Conservation (phyloP, 2,329 filamentous ascomycete species). For the Neonectria sp. region DNA sequence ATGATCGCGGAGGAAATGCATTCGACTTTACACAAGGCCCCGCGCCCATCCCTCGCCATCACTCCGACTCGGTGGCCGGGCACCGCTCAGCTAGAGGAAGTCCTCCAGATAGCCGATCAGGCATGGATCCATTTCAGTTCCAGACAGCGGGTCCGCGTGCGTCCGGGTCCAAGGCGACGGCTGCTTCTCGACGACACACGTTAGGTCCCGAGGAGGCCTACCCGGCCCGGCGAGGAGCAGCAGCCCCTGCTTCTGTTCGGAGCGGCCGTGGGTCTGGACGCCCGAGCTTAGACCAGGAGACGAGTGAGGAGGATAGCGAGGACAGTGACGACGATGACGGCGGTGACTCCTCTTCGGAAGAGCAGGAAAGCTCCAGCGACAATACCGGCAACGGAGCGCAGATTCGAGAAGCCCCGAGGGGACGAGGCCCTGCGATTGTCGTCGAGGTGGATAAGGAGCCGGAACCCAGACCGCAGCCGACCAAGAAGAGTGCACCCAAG, state of each 20-base stretch:
- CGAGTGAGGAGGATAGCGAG: constrained; percentile 55
- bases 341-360: constrained; percentile 48
- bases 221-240: constrained; percentile 44
- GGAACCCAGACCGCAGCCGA: constrained; percentile 47
- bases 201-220: constrained; percentile 54
- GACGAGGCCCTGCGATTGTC: constrained; percentile 56
- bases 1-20: constrained; percentile 58
- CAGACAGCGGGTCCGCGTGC: constrained; percentile 63
- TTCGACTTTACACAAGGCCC: constrained; percentile 60
- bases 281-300: constrained; percentile 50
- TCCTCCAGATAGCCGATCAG: constrained; percentile 43
- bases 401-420: constrained; percentile 47
- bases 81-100: constrained; percentile 52
- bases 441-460: constrained; percentile 54
- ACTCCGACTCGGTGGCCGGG: constrained; percentile 59
- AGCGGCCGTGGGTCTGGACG: constrained; percentile 50
- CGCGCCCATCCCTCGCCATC: constrained; percentile 55
- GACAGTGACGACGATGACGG: constrained; percentile 44
- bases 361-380: constrained; percentile 55
- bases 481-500: constrained; percentile 57
- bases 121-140: constrained; percentile 67
- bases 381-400: constrained; percentile 55
- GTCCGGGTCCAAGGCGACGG: constrained; percentile 52
- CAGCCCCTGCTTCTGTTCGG: constrained; percentile 50
- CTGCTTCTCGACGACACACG: constrained; percentile 54